Conservation (phyloP, 2,329 filamentous ascomycete genomes). For the Anisogramma anomala region DNA sequence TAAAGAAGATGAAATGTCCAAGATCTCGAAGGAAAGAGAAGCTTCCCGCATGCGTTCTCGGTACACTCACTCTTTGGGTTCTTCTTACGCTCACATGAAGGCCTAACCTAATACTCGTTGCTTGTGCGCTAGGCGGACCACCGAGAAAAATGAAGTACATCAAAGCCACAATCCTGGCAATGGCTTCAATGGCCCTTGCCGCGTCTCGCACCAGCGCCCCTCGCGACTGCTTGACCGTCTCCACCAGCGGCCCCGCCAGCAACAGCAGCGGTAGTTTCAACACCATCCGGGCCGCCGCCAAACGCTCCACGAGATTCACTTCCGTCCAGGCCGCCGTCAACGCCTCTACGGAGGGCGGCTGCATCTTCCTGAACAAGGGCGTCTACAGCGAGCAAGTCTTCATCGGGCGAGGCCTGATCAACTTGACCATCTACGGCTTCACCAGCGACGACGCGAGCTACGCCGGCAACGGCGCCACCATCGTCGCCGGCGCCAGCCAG, state of each 20-base stretch:
- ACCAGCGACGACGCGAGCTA: conserved; percentile 42
- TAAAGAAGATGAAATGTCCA: too few species aligned
- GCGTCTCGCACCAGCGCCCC: conserved; percentile 28
- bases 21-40: too few species aligned
- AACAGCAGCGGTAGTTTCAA: conserved; percentile 26
- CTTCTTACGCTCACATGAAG: too few species aligned
- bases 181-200: too few species aligned
- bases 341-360: conserved; percentile 44
- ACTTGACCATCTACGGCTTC: conserved; percentile 42
- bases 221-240: conserved; percentile 38
- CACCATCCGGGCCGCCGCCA: conserved; percentile 42
- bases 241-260: conserved; percentile 16
- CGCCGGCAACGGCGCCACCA: conserved; percentile 44
- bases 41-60: too few species aligned
- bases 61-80: too few species aligned
- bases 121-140: too few species aligned
- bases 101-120: too few species aligned
- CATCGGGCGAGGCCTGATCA: conserved; percentile 33
- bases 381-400: conserved; percentile 51
- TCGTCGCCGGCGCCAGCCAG: conserved; percentile 34
- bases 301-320: conserved; percentile 37
- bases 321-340: conserved; percentile 44
- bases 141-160: too few species aligned
- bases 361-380: conserved; percentile 50
- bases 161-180: too few species aligned